Conservation (phyloP, 805 yeast species). For the Scheffersomyces spartinae region DNA sequence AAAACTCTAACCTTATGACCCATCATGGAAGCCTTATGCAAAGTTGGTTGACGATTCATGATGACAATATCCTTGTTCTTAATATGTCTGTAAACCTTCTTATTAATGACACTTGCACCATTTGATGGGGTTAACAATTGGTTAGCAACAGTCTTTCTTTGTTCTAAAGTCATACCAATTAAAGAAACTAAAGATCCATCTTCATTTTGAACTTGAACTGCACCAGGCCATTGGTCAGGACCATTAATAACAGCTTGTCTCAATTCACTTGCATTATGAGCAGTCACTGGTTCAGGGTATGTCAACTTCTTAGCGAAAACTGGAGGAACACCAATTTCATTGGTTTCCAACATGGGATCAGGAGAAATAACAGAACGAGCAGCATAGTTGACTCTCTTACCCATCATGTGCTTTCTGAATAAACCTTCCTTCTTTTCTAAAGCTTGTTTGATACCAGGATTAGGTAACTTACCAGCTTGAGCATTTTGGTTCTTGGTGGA, state of each 20-base stretch:
- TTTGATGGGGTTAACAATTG: slow-evolving; percentile 82
- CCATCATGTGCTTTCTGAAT: slow-evolving; percentile 99
- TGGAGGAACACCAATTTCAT: slow-evolving; percentile 98
- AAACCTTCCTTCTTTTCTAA: slow-evolving; percentile 97
- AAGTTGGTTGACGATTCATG: slow-evolving; percentile 98
- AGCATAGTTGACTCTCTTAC: slow-evolving; percentile 97
- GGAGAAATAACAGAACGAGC: slow-evolving; percentile 99
- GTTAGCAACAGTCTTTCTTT: slow-evolving; percentile 89
- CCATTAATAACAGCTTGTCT: slow-evolving; percentile 96
- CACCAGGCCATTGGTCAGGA: slow-evolving; percentile 99
- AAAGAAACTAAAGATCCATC: slow-evolving; percentile 78
- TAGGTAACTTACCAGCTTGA: slow-evolving; percentile 56
- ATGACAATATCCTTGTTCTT: slow-evolving; percentile 90
- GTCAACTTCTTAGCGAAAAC: slow-evolving; percentile 93
- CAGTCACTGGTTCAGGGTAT: slow-evolving; percentile 96
- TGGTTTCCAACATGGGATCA: slow-evolving; percentile 95
- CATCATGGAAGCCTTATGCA: slow-evolving; percentile 99
- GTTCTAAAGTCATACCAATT: slow-evolving; percentile 83
- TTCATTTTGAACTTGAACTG: slow-evolving; percentile 89
- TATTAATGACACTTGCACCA: slow-evolving; percentile 58
- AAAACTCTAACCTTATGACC: slow-evolving; percentile 95
- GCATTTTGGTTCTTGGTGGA: slow-evolving; percentile 77
- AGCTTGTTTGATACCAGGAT: slow-evolving; percentile 96
- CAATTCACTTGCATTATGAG: slow-evolving; percentile 80
- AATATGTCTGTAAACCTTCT: slow-evolving; percentile 91